Evolutionary conservation across 345 rosid genomes (phyloP).

Genomic region (Brassica cretica): DNA sequence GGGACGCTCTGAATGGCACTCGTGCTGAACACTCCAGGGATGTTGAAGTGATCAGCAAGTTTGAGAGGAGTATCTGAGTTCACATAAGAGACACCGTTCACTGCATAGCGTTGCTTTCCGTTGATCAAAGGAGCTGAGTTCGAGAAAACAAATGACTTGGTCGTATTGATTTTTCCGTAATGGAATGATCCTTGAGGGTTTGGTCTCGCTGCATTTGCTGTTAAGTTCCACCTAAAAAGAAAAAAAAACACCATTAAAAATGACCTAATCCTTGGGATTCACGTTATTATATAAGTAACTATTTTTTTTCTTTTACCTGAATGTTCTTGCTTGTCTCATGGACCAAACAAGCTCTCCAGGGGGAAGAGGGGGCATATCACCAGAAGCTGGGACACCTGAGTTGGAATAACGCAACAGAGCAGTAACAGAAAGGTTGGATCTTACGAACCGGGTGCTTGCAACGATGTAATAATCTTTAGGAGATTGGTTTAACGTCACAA

Average conservation of each 20-base stretch:
- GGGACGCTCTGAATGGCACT: constrained; percentile 56
- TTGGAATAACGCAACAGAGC: constrained; percentile 68
- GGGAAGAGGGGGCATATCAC: constrained; percentile 66
- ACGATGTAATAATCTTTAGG: constrained; percentile 83
- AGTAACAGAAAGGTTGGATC: constrained; percentile 47
- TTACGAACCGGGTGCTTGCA: constrained; percentile 65
- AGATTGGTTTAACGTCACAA: constrained; percentile 71
- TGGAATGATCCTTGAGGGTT: constrained; percentile 96
- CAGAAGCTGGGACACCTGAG: constrained; percentile 62
- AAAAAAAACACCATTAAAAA: background rate
- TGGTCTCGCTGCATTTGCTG: constrained; percentile 92
- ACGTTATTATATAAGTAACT: background rate
- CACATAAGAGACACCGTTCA: constrained; percentile 67
- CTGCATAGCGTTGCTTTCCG: constrained; percentile 78
- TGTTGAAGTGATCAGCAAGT: constrained; percentile 79
- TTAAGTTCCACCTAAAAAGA: constrained; percentile 63
- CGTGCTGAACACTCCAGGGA: constrained; percentile 63
- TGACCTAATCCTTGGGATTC: background rate
- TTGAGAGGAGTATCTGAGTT: constrained; percentile 84
- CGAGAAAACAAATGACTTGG: constrained; percentile 56
- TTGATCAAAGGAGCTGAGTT: constrained; percentile 77
- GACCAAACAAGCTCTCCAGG: constrained; percentile 58
- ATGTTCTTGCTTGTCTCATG: constrained; percentile 83
- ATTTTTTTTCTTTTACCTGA: constrained; percentile 44
- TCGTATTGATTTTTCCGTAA: constrained; percentile 61